phyloP scores from a whole-genome alignment of 2,329 filamentous ascomycete species.

The Aspergillus sp. region DNA sequence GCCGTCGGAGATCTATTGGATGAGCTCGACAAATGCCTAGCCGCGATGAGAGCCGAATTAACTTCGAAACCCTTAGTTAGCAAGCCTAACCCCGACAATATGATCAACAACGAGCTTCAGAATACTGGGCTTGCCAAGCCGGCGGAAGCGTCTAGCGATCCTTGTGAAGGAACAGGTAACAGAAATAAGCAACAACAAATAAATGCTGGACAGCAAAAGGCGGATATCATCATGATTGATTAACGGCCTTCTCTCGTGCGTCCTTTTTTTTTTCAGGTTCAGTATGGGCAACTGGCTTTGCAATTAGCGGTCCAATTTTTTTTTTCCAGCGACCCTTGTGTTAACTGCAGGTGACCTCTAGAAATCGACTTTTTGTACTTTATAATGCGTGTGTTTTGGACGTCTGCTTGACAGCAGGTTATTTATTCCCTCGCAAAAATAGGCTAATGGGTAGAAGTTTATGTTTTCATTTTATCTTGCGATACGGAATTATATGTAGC shows the following conservation, averaged over 20 bases:
- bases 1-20: conserved; percentile 34
- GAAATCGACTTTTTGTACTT: neutral
- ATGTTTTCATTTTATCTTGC: neutral
- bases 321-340: neutral
- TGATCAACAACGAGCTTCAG: neutral
- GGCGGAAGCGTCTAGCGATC: neutral
- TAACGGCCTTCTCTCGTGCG: conserved; percentile 9
- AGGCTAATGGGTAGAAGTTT: neutral
- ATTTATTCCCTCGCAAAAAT: neutral
- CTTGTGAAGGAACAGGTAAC: neutral
- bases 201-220: conserved; percentile 11
- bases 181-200: conserved; percentile 1
- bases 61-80: neutral
- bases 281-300: neutral
- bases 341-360: neutral
- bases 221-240: conserved; percentile 41
- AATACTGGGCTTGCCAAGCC: neutral
- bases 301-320: conserved; percentile 6
- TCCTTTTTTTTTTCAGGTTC: neutral
- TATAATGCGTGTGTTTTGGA: neutral
- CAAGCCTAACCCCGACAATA: neutral
- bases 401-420: neutral
- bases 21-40: conserved; percentile 32
- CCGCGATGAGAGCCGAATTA: conserved; percentile 6
- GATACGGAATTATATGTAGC: neutral